A percentile compares a stretch with the other conserved stretches of the same genome.
These are phyloP conservation scores for Protostelium mycophagum DNA, from an alignment of 78 protist genomes.

Conservation along the genomic window DNA sequence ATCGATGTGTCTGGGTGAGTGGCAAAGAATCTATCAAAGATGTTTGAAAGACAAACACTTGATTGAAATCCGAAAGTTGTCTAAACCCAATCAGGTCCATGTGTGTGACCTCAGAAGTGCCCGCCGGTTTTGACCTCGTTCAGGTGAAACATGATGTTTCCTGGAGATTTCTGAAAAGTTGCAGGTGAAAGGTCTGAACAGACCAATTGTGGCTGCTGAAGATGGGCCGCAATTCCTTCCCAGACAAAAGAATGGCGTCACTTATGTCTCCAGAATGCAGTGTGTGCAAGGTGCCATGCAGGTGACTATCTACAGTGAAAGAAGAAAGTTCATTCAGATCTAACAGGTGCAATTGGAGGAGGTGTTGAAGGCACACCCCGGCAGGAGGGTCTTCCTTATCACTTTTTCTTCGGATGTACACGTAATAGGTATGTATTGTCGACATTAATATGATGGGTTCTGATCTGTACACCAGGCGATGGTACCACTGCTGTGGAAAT, in stretches of 20 bases:
- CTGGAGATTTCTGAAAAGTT: too few species aligned
- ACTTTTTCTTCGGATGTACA: neutral
- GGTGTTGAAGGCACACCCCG: neutral
- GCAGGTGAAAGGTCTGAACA: neutral
- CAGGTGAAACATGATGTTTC: too few species aligned
- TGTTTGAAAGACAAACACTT: too few species aligned
- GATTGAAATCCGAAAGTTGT: too few species aligned
- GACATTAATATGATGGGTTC: too few species aligned
- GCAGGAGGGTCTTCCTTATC: neutral
- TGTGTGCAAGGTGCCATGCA: neutral
- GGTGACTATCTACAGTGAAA: too few species aligned
- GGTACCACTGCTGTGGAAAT: neutral
- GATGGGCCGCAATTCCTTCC: neutral
- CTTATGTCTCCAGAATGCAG: neutral
- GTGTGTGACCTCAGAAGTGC: neutral
- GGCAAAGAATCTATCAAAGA: too few species aligned
- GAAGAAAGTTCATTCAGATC: too few species aligned
- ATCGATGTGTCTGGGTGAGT: neutral
- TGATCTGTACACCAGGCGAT: too few species aligned
- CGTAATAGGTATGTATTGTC: neutral
- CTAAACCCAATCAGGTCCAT: too few species aligned
- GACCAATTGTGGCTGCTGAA: neutral
- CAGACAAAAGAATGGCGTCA: neutral
- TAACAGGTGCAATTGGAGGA: neutral
- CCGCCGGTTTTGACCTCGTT: neutral